Evolutionary conservation across 1,284 basidiomycete species (phyloP).

Genomic region (Coniferiporia sulphurascens): DNA sequence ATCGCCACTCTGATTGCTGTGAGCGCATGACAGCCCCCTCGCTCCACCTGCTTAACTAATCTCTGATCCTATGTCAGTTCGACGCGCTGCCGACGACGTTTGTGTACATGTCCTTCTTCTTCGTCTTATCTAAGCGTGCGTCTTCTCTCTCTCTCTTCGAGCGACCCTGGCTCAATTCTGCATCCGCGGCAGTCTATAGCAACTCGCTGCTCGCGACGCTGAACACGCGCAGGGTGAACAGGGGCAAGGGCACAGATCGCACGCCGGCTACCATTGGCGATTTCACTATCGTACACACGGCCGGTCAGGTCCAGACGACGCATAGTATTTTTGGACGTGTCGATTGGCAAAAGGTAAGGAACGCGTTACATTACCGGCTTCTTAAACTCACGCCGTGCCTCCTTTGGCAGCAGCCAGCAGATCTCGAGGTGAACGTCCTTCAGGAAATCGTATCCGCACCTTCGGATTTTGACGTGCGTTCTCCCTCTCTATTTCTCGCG

Average conservation of each 20-base stretch:
- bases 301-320: conserved; percentile 10
- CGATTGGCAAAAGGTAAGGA: conserved; percentile 13
- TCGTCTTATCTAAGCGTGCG: conserved; percentile 61
- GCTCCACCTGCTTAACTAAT: background rate
- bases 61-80: conserved; percentile 38
- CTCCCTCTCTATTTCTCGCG: background rate
- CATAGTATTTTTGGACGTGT: conserved; percentile 15
- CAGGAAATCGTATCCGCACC: conserved; percentile 1
- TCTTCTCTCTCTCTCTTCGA: conserved; percentile 1
- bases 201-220: conserved; percentile 66
- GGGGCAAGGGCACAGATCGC: conserved; percentile 41
- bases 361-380: background rate
- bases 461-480: background rate
- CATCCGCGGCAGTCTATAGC: conserved; percentile 46
- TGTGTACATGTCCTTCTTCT: conserved; percentile 54
- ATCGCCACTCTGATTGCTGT: conserved; percentile 53
- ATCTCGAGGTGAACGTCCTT: conserved; percentile 16
- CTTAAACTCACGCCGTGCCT: background rate
- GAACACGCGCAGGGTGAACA: conserved; percentile 45
- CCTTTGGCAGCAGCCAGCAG: conserved; percentile 4
- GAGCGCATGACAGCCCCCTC: conserved; percentile 21
- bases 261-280: conserved; percentile 32
- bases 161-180: background rate
- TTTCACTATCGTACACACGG: conserved; percentile 15
- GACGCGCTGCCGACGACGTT: conserved; percentile 51